Conservation (phyloP, 2,329 filamentous ascomycete species). For the Epichloe sp. region DNA sequence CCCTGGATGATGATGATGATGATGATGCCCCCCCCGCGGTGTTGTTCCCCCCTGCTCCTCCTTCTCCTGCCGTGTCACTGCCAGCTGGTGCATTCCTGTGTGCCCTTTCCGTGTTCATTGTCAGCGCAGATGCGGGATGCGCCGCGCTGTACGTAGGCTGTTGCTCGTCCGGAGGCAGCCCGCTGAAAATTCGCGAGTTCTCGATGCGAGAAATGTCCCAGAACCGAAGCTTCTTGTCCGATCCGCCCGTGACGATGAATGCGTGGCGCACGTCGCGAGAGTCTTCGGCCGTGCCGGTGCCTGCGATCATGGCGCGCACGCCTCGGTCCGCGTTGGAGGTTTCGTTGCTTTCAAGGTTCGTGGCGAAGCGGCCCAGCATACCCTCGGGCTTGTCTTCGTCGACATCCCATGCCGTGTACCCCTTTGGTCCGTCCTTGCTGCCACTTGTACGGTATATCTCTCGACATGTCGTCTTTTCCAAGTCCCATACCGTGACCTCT, state of each 20-base stretch:
- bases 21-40: too few relatives aligned
- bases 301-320: constrained; percentile 63
- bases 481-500: constrained; percentile 90
- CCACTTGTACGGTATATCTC: constrained; percentile 72
- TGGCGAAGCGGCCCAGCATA: constrained; percentile 77
- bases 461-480: constrained; percentile 77
- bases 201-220: constrained; percentile 80
- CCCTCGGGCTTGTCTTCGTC: constrained; percentile 81
- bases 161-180: constrained; percentile 54
- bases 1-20: constrained; percentile 13
- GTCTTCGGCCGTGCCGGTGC: constrained; percentile 57
- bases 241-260: constrained; percentile 77
- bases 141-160: constrained; percentile 59
- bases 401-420: constrained; percentile 74
- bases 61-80: background rate
- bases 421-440: constrained; percentile 45
- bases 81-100: constrained; percentile 24
- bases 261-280: constrained; percentile 62
- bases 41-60: background rate
- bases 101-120: constrained; percentile 52
- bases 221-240: constrained; percentile 82
- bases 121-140: constrained; percentile 49
- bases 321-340: constrained; percentile 46
- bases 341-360: constrained; percentile 50
- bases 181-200: constrained; percentile 68